Evolutionary conservation across 192 early-diverging fungal species (phyloP), one percentile per base, ranked within the genome.

Genomic region (Lobosporangium transversale): DNA sequence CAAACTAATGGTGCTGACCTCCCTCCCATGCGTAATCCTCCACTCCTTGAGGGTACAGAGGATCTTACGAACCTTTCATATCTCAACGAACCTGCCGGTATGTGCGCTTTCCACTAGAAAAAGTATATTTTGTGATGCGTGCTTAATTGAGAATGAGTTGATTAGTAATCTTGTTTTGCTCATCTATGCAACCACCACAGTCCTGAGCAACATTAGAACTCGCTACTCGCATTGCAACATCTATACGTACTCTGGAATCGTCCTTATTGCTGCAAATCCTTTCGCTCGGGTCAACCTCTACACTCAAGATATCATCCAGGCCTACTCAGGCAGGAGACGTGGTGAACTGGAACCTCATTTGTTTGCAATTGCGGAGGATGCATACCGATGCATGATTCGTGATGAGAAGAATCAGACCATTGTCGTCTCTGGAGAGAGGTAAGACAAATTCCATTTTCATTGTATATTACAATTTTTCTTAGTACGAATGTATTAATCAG

Each of bases 191-290:
- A 33, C 33, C 42, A 33, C 18, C 31, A 33, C 86, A 85, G 97
- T 99, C 3, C 87, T 99, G 54, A 91, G 97, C 82, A 97, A 94
- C 63, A 91, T 99, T 76, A 86, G 84, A 42, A 88, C 94, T 20
- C 90, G 97, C 50, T 99, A 98, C 76, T 80, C 83, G 4, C 93
- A 96, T 81, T 88, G 95, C 73, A 92, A 93, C 76, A 99, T 99
- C 76, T 99, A 99, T 81, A 99, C 97, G 32, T 99, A 99, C 79
- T 98, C 96, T 40, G 97, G 97, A 49, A 97, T 99, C 60, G 97
- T 99, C n/a, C 82, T 99, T 68, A 96, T 99, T 70, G 97, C 97
- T 40, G 92, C 95, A 73, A 99, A 99, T 75, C 97, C 97, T 8
- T 99, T 98, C 83, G 87, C 87, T 48, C 84, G 90, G 23, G 89